These are phyloP conservation scores for Xylaria scruposa DNA, from an alignment of 495 filamentous ascomycete genomes.

Conservation along the genomic window DNA sequence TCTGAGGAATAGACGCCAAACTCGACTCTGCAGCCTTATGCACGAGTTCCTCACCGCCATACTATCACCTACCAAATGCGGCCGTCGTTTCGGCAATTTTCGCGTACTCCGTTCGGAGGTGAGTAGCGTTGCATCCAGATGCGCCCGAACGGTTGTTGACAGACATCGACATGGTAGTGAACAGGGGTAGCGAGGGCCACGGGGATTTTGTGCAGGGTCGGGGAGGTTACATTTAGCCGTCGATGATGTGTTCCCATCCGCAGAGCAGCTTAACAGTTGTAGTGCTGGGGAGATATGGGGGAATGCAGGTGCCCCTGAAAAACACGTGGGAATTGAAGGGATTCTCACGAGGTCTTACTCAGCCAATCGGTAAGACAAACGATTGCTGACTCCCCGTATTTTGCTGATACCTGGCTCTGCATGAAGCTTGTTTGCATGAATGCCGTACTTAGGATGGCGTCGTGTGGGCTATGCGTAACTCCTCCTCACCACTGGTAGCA, in stretches of 20 bases:
- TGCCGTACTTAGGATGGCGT: not conserved
- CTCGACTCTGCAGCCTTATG: not conserved
- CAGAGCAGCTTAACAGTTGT: too few species aligned
- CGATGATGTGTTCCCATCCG: too few species aligned
- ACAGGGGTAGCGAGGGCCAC: too few species aligned
- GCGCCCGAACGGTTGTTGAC: not conserved
- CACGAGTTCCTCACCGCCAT: slow-evolving; percentile 3
- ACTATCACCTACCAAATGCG: not conserved
- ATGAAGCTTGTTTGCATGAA: slow-evolving; percentile 1
- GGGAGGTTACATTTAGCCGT: too few species aligned
- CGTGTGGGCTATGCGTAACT: not conserved
- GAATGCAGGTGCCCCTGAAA: not conserved
- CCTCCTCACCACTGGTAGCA: too few species aligned
- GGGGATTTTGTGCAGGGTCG: too few species aligned
- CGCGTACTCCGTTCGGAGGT: not conserved
- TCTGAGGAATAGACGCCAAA: not conserved
- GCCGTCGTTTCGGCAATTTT: not conserved
- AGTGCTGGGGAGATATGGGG: too few species aligned
- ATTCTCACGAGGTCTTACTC: not conserved
- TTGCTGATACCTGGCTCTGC: not conserved
- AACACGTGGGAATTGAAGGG: not conserved
- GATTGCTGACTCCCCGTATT: not conserved
- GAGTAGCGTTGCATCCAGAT: not conserved
- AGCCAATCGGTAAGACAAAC: not conserved
- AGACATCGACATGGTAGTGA: too few species aligned